phyloP scores from a whole-genome alignment of 1,284 basidiomycete species.

The Erythrobasidium hasegawianum region DNA sequence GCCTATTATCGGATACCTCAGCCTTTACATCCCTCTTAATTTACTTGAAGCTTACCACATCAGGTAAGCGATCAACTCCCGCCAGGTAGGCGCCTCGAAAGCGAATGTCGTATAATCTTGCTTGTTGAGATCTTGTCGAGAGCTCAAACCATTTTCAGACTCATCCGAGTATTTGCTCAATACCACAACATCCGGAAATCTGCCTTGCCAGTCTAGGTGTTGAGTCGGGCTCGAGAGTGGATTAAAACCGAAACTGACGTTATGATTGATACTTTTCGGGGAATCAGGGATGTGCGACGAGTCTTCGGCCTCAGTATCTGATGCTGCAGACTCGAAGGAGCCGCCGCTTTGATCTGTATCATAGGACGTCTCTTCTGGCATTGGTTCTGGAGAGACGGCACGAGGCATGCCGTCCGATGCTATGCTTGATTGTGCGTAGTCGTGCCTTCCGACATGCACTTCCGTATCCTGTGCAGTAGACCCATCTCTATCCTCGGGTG shows the following conservation, averaged over 20 bases:
- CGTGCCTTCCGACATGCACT: slow-evolving; percentile 14
- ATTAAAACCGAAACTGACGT: slow-evolving; percentile 33
- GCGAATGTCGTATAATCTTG: slow-evolving; percentile 29
- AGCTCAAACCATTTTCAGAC: not conserved
- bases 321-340: slow-evolving; percentile 23
- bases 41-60: slow-evolving; percentile 16
- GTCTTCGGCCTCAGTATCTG: slow-evolving; percentile 1
- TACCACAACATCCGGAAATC: slow-evolving; percentile 26
- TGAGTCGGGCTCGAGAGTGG: slow-evolving; percentile 20
- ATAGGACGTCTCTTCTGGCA: not conserved
- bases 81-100: slow-evolving; percentile 30
- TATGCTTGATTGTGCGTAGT: slow-evolving; percentile 8
- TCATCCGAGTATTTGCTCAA: slow-evolving; percentile 15
- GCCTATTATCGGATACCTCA: not conserved
- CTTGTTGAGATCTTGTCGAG: slow-evolving; percentile 4
- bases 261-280: slow-evolving; percentile 28
- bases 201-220: slow-evolving; percentile 30
- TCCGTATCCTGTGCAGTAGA: not conserved
- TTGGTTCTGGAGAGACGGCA: slow-evolving; percentile 15
- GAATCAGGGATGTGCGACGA: not conserved
- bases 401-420: slow-evolving; percentile 9
- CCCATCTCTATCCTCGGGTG: not conserved
- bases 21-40: not conserved
- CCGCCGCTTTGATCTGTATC: slow-evolving; percentile 22
- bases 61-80: slow-evolving; percentile 27